phyloP scores from a whole-genome alignment of 495 filamentous ascomycete species.

The Aspergillus sparsus region DNA sequence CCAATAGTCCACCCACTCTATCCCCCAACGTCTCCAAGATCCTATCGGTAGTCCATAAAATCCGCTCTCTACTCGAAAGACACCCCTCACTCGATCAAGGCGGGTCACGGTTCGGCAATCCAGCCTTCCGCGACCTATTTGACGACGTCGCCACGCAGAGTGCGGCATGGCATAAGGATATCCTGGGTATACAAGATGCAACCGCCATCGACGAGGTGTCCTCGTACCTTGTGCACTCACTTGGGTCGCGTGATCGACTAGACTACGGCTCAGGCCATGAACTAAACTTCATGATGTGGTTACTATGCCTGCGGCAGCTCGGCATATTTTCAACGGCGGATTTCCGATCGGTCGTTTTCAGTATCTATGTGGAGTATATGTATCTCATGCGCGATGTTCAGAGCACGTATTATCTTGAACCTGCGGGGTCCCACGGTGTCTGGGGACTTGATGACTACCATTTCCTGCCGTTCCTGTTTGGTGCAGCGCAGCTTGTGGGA shows the following conservation, averaged over 20 bases:
- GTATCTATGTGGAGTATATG: constrained; percentile 78
- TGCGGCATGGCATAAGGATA: constrained; percentile 40
- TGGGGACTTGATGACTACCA: constrained; percentile 98
- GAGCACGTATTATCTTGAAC: constrained; percentile 90
- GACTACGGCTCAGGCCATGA: constrained; percentile 98
- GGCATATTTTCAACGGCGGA: constrained; percentile 59
- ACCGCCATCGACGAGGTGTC: constrained; percentile 68
- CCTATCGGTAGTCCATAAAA: constrained; percentile 66
- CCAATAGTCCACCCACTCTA: constrained; percentile 39
- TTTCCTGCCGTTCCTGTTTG: constrained; percentile 96
- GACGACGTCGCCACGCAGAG: constrained; percentile 63
- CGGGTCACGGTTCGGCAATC: constrained; percentile 93
- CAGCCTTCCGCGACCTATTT: constrained; percentile 80
- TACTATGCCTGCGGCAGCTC: constrained; percentile 87
- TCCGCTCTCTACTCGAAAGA: constrained; percentile 59
- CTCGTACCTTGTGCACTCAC: constrained; percentile 77
- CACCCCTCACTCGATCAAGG: constrained; percentile 81
- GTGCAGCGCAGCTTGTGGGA: constrained; percentile 84
- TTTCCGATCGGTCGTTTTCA: constrained; percentile 71
- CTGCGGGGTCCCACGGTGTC: constrained; percentile 91
- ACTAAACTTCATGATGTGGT: constrained; percentile 92
- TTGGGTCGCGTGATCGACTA: constrained; percentile 84
- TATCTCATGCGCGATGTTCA: constrained; percentile 81
- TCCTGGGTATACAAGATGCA: constrained; percentile 53
- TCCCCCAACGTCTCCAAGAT: constrained; percentile 63